These are phyloP conservation scores for Globisporangium barbulae DNA, from an alignment of 352 stramenopile genomes.

Conservation along the genomic window DNA sequence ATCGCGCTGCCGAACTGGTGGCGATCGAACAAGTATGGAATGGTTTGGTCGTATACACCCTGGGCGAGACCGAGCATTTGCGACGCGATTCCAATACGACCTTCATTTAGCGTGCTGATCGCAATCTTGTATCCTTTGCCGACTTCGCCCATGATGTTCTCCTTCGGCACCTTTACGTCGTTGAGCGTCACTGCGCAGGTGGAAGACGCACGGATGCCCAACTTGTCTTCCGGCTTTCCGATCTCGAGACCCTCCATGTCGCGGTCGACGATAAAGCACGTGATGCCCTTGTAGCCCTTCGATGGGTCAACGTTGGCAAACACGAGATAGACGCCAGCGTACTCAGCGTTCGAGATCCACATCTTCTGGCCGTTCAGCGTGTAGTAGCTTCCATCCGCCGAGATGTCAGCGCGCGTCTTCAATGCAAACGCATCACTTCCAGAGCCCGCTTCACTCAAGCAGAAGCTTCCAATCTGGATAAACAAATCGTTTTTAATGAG, in stretches of 20 bases:
- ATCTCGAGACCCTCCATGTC: conserved; percentile 91
- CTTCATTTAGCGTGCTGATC: conserved; percentile 96
- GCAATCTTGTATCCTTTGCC: conserved; percentile 97
- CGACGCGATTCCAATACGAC: conserved; percentile 96
- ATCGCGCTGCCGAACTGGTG: conserved; percentile 95
- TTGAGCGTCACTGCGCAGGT: conserved; percentile 95
- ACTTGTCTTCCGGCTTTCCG: conserved; percentile 95
- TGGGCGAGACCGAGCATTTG: conserved; percentile 97
- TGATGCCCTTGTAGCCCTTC: conserved; percentile 97
- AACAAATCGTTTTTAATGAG: not conserved
- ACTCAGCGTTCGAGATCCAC: conserved; percentile 97
- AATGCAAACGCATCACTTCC: conserved; percentile 96
- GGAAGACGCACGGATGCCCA: conserved; percentile 94
- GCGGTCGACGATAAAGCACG: conserved; percentile 96
- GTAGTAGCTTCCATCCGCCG: conserved; percentile 91
- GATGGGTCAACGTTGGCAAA: conserved; percentile 94
- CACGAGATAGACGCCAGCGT: conserved; percentile 94
- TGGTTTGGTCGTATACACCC: conserved; percentile 93
- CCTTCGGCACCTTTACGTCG: conserved; percentile 91
- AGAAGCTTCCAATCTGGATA: conserved; percentile 93
- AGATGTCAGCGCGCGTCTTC: conserved; percentile 89
- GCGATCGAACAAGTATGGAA: conserved; percentile 96
- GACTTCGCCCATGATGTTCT: conserved; percentile 93
- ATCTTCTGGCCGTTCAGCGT: conserved; percentile 96
- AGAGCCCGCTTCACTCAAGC: conserved; percentile 91